A percentile compares a stretch with the other conserved stretches of the same genome.
These are phyloP conservation scores for Apium graveolens DNA, from an alignment of 129 eudicot species.

Conservation along the genomic window DNA sequence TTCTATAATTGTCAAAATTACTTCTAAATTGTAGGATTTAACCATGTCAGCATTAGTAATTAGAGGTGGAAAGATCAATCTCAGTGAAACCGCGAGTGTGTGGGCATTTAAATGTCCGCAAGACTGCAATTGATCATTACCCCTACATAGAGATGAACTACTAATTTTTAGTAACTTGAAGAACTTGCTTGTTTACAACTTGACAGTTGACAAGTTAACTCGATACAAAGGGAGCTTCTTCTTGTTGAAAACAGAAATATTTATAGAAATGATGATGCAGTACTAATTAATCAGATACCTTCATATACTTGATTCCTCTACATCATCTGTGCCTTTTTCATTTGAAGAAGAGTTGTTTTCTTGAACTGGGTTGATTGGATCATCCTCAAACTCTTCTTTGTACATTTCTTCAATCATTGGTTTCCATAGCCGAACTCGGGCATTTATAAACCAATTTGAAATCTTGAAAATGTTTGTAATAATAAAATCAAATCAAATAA, in stretches of 20 bases:
- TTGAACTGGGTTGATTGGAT: constrained; percentile 16
- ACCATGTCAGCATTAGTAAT: not conserved
- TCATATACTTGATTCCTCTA: constrained; percentile 23
- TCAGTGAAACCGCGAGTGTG: not conserved
- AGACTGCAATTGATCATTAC: not conserved
- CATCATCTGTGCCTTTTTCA: constrained; percentile 21
- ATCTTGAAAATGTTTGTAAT: constrained; percentile 26
- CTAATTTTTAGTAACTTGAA: not conserved
- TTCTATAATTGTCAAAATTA: not conserved
- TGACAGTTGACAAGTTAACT: not conserved
- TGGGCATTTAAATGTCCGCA: not conserved
- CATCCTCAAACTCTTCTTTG: constrained; percentile 77
- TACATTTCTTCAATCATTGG: constrained; percentile 98
- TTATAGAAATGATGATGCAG: not conserved
- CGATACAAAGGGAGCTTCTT: not conserved
- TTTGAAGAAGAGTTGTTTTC: constrained; percentile 23
- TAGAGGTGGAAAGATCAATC: not conserved
- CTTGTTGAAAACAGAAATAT: not conserved
- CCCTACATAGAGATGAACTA: not conserved
- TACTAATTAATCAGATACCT: not conserved
- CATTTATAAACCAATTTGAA: constrained; percentile 92
- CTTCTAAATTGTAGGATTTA: not conserved
- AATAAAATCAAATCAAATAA: not conserved
- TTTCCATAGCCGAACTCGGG: constrained; percentile 87
- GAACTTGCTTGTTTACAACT: not conserved